phyloP scores from a whole-genome alignment of 2,329 filamentous ascomycete genomes.

The Colletotrichum neosansevieriae region DNA sequence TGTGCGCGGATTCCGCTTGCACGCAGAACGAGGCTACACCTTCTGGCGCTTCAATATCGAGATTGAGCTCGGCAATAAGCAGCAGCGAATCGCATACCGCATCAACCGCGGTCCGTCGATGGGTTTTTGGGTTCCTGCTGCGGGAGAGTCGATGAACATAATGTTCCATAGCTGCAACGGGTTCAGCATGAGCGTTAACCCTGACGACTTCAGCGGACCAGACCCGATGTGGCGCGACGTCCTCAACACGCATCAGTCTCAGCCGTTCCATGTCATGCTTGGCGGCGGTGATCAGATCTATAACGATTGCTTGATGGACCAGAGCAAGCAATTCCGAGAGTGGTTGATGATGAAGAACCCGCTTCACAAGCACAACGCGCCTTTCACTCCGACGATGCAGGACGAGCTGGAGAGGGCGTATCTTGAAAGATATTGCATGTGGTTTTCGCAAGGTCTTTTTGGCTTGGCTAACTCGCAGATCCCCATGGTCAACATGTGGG shows the following conservation, averaged over 20 bases:
- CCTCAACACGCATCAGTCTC: slow-evolving; percentile 88
- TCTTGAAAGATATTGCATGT: slow-evolving; percentile 87
- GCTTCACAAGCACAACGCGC: slow-evolving; percentile 80
- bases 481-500: slow-evolving; percentile 98
- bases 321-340: slow-evolving; percentile 81
- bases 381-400: slow-evolving; percentile 86
- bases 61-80: slow-evolving; percentile 81
- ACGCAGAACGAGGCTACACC: slow-evolving; percentile 86
- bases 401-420: slow-evolving; percentile 91
- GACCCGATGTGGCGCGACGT: slow-evolving; percentile 98
- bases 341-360: slow-evolving; percentile 88
- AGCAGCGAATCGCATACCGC: slow-evolving; percentile 92
- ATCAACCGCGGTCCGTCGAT: slow-evolving; percentile 92
- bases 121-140: slow-evolving; percentile 94
- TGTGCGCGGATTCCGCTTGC: slow-evolving; percentile 83
- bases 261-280: slow-evolving; percentile 98
- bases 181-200: slow-evolving; percentile 84
- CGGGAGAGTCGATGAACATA: slow-evolving; percentile 91
- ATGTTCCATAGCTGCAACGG: slow-evolving; percentile 99
- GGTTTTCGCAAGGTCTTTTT: slow-evolving; percentile 97
- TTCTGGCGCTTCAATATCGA: slow-evolving; percentile 99
- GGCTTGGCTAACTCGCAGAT: slow-evolving; percentile 94
- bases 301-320: slow-evolving; percentile 84
- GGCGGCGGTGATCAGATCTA: slow-evolving; percentile 98
- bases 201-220: slow-evolving; percentile 86